A percentile compares a stretch with the other conserved stretches of the same genome.
phyloP scores from a whole-genome alignment of 2,329 filamentous ascomycete species.

The Rachicladosporium sp. region DNA sequence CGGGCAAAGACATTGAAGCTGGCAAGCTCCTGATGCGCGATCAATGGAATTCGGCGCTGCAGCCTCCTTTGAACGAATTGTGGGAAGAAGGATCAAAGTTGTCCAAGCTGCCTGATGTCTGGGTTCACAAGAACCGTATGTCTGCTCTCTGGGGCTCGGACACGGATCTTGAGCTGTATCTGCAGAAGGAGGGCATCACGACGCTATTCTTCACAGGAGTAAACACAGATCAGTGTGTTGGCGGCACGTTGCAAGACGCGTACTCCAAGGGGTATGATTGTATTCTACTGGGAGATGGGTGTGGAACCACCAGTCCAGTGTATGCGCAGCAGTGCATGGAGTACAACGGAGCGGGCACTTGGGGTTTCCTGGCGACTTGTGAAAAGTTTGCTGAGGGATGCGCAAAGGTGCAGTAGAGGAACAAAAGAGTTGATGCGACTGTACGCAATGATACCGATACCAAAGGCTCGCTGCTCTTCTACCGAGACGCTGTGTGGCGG shows the following conservation, averaged over 20 bases:
- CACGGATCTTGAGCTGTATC: conserved; percentile 31
- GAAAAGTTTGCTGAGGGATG: conserved; percentile 19
- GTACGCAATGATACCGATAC: too few relatives aligned
- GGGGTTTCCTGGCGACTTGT: conserved; percentile 21
- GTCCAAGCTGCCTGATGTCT: conserved; percentile 31
- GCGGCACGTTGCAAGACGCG: conserved; percentile 43
- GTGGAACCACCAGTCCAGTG: conserved; percentile 37
- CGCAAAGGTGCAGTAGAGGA: conserved; percentile 1
- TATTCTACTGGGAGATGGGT: conserved; percentile 42
- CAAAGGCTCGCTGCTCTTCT: too few relatives aligned
- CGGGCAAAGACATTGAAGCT: conserved; percentile 29
- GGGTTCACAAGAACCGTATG: conserved; percentile 46
- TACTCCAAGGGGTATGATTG: conserved; percentile 45
- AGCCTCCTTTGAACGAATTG: conserved; percentile 31
- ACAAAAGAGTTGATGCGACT: background rate
- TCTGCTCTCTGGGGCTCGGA: conserved; percentile 41
- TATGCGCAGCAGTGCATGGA: conserved; percentile 25
- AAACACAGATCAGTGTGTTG: conserved; percentile 51
- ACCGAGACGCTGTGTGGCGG: too few relatives aligned
- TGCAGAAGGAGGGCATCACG: conserved; percentile 29
- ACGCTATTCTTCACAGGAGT: conserved; percentile 47
- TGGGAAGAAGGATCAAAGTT: conserved; percentile 22
- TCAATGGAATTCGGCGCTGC: conserved; percentile 46
- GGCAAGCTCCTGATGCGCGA: conserved; percentile 39
- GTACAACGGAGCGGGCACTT: conserved; percentile 23